phyloP scores from a whole-genome alignment of 805 yeast genomes.

The Candida tallmaniae region DNA sequence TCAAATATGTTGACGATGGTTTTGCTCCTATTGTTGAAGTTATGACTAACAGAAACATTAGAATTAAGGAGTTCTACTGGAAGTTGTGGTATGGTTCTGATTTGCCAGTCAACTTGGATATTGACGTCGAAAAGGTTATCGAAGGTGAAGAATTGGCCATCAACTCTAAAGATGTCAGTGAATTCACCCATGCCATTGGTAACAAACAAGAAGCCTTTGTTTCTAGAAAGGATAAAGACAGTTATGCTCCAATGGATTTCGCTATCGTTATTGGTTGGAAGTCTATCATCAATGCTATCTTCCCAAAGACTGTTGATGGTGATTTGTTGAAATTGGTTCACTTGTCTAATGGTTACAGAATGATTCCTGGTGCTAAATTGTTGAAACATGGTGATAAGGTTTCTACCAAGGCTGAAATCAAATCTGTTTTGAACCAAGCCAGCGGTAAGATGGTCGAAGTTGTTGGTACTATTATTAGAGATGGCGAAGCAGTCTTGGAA shows the following conservation, averaged over 20 bases:
- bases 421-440: slow-evolving; percentile 84
- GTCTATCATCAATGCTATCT: slow-evolving; percentile 95
- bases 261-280: slow-evolving; percentile 99
- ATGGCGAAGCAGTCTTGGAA: slow-evolving; percentile 79
- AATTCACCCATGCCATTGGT: slow-evolving; percentile 95
- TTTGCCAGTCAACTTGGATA: slow-evolving; percentile 58
- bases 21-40: slow-evolving; percentile 91
- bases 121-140: slow-evolving; percentile 67
- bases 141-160: slow-evolving; percentile 66
- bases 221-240: slow-evolving; percentile 75
- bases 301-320: slow-evolving; percentile 96
- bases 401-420: slow-evolving; percentile 75
- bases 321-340: slow-evolving; percentile 92
- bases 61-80: slow-evolving; percentile 98
- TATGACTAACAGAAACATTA: slow-evolving; percentile 83
- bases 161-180: slow-evolving; percentile 73
- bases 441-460: slow-evolving; percentile 96
- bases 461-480: slow-evolving; percentile 79
- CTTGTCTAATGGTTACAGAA: slow-evolving; percentile 88
- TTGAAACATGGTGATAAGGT: slow-evolving; percentile 85
- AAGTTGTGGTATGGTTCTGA: slow-evolving; percentile 82
- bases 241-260: slow-evolving; percentile 97
- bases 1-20: slow-evolving; percentile 84
- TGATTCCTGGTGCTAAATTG: slow-evolving; percentile 89
- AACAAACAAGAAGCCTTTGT: slow-evolving; percentile 96